These are phyloP conservation scores for Podosphaera fusca DNA, from an alignment of 2,329 filamentous ascomycete species.

Conservation along the genomic window DNA sequence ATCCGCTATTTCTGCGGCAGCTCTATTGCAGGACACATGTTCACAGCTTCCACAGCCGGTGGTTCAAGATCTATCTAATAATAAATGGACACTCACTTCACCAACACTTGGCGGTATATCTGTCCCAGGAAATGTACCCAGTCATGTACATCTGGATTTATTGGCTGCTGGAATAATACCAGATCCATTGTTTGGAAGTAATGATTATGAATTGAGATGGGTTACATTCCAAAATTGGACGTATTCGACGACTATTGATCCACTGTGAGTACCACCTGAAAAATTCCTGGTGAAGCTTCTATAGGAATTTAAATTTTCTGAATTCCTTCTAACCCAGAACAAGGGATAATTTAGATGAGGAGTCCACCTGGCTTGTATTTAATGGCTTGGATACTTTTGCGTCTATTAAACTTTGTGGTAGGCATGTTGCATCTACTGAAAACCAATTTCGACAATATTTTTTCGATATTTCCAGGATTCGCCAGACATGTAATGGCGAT, in stretches of 20 bases:
- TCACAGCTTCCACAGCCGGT: background rate
- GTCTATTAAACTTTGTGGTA: conserved; percentile 29
- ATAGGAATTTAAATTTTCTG: background rate
- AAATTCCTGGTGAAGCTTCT: background rate
- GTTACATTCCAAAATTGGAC: conserved; percentile 36
- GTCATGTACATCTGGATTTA: conserved; percentile 35
- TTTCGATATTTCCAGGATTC: conserved; percentile 28
- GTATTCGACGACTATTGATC: conserved; percentile 26
- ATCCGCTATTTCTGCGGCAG: background rate
- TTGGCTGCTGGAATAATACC: conserved; percentile 22
- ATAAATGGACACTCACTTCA: background rate
- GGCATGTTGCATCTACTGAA: conserved; percentile 30
- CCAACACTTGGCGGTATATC: conserved; percentile 20
- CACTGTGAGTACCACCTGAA: conserved; percentile 9
- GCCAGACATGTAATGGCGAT: conserved; percentile 20
- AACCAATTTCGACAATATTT: conserved; percentile 40
- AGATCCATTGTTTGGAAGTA: conserved; percentile 26
- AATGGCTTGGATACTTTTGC: conserved; percentile 39
- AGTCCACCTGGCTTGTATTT: conserved; percentile 31
- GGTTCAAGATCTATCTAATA: background rate
- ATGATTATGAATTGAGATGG: conserved; percentile 37
- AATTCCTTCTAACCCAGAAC: conserved; percentile 2
- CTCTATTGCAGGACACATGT: background rate
- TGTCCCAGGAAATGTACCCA: conserved; percentile 30
- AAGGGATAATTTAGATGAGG: conserved; percentile 15